These are phyloP conservation scores for Mortierella sp. DNA, from an alignment of 371 early-diverging fungal genomes.

Conservation along the genomic window DNA sequence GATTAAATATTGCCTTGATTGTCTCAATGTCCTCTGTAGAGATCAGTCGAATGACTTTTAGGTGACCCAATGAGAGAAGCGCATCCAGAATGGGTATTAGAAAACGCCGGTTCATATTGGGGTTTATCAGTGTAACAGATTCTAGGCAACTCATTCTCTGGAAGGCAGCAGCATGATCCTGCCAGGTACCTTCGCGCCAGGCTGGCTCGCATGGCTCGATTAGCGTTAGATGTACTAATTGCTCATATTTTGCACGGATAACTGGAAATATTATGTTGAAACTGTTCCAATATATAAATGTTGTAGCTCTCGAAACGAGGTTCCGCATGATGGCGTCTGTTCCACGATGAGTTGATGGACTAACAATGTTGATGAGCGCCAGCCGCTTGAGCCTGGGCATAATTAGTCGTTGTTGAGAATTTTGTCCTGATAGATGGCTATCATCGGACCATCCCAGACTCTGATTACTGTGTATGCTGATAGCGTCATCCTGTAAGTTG, in stretches of 20 bases:
- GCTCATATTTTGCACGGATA: slow-evolving; percentile 10
- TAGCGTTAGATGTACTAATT: slow-evolving; percentile 22
- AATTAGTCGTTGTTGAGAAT: background rate
- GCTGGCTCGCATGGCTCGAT: slow-evolving; percentile 38
- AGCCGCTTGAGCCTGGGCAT: slow-evolving; percentile 25
- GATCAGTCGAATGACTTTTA: slow-evolving; percentile 15
- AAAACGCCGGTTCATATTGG: slow-evolving; percentile 29
- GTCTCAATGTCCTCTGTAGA: slow-evolving; percentile 31
- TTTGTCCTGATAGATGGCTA: slow-evolving; percentile 8
- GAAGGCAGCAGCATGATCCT: slow-evolving; percentile 28
- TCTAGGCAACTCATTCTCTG: slow-evolving; percentile 18
- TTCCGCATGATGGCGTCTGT: slow-evolving; percentile 26
- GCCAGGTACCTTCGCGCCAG: slow-evolving; percentile 38
- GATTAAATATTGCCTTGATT: slow-evolving; percentile 16
- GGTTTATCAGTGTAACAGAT: slow-evolving; percentile 32
- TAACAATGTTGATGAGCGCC: slow-evolving; percentile 43
- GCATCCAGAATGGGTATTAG: slow-evolving; percentile 36
- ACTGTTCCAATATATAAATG: slow-evolving; percentile 37
- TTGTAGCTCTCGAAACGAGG: slow-evolving; percentile 18
- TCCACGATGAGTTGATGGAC: slow-evolving; percentile 32
- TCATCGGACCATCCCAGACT: slow-evolving; percentile 15
- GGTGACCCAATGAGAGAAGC: slow-evolving; percentile 8
- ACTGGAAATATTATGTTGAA: slow-evolving; percentile 43
- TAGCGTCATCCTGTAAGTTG: slow-evolving; percentile 6
- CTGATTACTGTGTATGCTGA: slow-evolving; percentile 18